These are phyloP conservation scores for Globisporangium carolinianum DNA, from an alignment of 352 stramenopile genomes.

Conservation along the genomic window DNA sequence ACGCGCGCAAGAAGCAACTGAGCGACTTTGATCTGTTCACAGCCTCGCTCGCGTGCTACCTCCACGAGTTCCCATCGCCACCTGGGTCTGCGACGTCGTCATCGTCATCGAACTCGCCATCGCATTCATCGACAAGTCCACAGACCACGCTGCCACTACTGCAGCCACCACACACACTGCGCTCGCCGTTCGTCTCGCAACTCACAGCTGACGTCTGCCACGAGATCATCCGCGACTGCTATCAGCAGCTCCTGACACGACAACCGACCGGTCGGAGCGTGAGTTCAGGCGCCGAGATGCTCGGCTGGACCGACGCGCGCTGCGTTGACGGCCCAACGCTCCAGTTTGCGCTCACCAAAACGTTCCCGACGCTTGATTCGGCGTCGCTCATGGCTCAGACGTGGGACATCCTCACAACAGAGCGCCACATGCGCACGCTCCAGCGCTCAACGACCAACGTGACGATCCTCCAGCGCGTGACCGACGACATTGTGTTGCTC, in stretches of 20 bases:
- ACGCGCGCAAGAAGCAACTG: constrained; percentile 10
- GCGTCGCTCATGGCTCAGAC: constrained; percentile 12
- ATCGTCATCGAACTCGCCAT: not conserved
- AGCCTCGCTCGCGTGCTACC: constrained; percentile 10
- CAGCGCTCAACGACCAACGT: constrained; percentile 7
- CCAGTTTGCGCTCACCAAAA: constrained; percentile 12
- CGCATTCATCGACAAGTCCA: not conserved
- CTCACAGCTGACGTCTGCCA: constrained; percentile 9
- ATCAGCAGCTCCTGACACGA: constrained; percentile 5
- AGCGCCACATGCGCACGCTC: constrained; percentile 7
- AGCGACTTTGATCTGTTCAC: constrained; percentile 13
- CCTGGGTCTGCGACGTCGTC: not conserved
- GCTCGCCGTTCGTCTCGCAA: not conserved
- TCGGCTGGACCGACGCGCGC: constrained; percentile 13
- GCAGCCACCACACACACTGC: not conserved
- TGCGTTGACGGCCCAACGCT: constrained; percentile 12
- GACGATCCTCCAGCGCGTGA: constrained; percentile 11
- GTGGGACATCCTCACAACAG: constrained; percentile 13
- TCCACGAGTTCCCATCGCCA: constrained; percentile 6
- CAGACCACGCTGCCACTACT: not conserved
- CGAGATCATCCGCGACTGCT: constrained; percentile 11
- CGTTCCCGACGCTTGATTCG: constrained; percentile 1
- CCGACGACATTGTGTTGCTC: constrained; percentile 13
- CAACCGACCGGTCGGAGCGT: constrained; percentile 5
- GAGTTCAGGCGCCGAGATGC: constrained; percentile 8